A percentile compares a stretch with the other conserved stretches of the same genome.
Evolutionary conservation across 1,139 yeast species (phyloP).

Genomic region (Ogataea hybrid): DNA sequence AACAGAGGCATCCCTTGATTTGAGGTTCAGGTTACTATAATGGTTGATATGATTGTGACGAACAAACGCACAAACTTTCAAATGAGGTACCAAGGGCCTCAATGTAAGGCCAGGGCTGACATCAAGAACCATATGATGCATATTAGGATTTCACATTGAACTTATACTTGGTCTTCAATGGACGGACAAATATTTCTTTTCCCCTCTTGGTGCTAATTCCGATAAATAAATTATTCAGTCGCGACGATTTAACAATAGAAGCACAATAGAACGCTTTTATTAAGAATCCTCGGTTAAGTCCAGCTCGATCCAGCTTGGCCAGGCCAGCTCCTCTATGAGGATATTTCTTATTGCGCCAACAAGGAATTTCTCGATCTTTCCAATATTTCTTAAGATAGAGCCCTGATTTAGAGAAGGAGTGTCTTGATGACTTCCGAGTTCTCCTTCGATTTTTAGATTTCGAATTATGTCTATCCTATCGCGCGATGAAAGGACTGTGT

Average conservation of each 20-base stretch:
- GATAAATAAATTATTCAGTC: constrained; percentile 5
- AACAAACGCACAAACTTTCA: not conserved
- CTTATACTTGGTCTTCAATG: not conserved
- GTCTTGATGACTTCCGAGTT: constrained; percentile 58
- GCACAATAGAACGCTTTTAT: constrained; percentile 14
- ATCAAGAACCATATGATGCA: not conserved
- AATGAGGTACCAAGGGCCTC: too few relatives aligned
- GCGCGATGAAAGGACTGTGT: constrained; percentile 30
- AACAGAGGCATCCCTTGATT: constrained; percentile 46
- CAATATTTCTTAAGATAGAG: constrained; percentile 77
- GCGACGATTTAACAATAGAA: not conserved
- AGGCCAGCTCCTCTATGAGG: constrained; percentile 82
- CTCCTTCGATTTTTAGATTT: constrained; percentile 82
- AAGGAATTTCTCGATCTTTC: constrained; percentile 85
- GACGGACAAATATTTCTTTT: not conserved
- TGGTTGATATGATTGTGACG: constrained; percentile 33
- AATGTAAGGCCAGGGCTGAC: not conserved
- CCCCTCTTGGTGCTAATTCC: constrained; percentile 9
- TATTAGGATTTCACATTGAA: not conserved
- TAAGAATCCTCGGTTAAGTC: constrained; percentile 51
- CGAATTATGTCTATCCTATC: constrained; percentile 80
- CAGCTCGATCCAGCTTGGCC: constrained; percentile 96
- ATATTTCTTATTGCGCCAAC: constrained; percentile 71
- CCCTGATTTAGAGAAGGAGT: constrained; percentile 35
- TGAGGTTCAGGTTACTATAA: constrained; percentile 59